Evolutionary conservation across 495 filamentous ascomycete species (phyloP).

Genomic region (Amniculicola lignicola): DNA sequence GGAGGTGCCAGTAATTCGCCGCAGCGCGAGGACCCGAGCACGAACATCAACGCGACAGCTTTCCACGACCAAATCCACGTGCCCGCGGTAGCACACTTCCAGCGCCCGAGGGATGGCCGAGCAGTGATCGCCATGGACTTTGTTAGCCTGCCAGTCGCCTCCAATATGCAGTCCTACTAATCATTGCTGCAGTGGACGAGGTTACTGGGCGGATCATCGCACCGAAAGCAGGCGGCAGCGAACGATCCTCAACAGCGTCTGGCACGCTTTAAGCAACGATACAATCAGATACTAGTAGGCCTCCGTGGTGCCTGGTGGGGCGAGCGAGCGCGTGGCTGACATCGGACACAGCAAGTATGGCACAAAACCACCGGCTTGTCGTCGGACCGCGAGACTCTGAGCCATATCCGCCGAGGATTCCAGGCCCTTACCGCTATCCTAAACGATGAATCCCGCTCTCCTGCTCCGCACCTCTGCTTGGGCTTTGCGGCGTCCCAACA

Average conservation of each 20-base stretch:
- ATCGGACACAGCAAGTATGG: constrained; percentile 68
- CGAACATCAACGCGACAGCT: too few species aligned
- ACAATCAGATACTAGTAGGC: constrained; percentile 74
- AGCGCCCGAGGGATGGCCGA: not conserved
- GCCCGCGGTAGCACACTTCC: too few species aligned
- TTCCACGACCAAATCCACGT: too few species aligned
- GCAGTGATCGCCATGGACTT: constrained; percentile 11
- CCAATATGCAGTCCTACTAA: not conserved
- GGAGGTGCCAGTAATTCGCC: too few species aligned
- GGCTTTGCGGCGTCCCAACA: constrained; percentile 77
- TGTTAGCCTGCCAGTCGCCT: not conserved
- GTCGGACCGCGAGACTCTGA: constrained; percentile 50
- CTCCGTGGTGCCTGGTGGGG: constrained; percentile 13
- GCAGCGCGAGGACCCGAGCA: too few species aligned
- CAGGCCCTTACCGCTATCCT: constrained; percentile 73
- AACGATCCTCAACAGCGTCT: constrained; percentile 82
- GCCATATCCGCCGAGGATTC: constrained; percentile 54
- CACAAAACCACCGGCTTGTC: constrained; percentile 57
- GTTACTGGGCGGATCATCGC: constrained; percentile 38
- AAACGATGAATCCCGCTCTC: constrained; percentile 81
- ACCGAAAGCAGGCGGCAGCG: constrained; percentile 58
- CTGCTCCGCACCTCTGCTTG: constrained; percentile 84
- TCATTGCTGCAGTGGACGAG: constrained; percentile 18
- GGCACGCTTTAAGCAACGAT: constrained; percentile 83
- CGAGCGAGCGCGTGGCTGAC: not conserved